Evolutionary conservation across 2,329 filamentous ascomycete species (phyloP).

Genomic region (Triangularia setosa): DNA sequence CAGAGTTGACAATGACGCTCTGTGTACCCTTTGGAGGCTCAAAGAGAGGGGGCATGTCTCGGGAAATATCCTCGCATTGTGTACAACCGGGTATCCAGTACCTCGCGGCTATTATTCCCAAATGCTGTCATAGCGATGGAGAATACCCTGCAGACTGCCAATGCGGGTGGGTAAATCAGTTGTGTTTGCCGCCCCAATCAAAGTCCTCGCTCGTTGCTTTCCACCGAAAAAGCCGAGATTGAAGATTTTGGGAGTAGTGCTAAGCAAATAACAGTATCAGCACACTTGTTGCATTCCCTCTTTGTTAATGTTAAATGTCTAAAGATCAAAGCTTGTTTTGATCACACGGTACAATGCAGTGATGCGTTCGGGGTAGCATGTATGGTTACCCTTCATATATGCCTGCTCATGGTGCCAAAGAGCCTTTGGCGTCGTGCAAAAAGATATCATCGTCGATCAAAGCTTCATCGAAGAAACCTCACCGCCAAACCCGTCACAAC

Average conservation of each 20-base stretch:
- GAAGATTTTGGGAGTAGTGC: too few relatives aligned
- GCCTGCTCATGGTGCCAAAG: too few relatives aligned
- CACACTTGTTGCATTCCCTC: too few relatives aligned
- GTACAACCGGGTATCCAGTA: not conserved
- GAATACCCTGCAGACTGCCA: not conserved
- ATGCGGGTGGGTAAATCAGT: not conserved
- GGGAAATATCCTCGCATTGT: not conserved
- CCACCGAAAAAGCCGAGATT: not conserved
- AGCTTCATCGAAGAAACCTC: not conserved
- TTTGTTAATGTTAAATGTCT: too few relatives aligned
- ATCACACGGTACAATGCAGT: too few relatives aligned
- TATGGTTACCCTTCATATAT: too few relatives aligned
- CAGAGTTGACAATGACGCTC: not conserved
- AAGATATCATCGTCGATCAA: not conserved
- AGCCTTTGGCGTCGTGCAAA: too few relatives aligned
- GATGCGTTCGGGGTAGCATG: too few relatives aligned
- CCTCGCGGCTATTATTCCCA: not conserved
- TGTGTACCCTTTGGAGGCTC: not conserved
- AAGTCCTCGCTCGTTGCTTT: not conserved
- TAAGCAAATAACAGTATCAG: too few relatives aligned
- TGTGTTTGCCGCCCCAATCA: not conserved
- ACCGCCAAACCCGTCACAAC: not conserved
- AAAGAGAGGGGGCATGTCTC: not conserved
- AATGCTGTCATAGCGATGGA: not conserved
- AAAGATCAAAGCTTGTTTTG: too few relatives aligned